phyloP scores from a whole-genome alignment of 306 rosid genomes.

The Rosa chinensis region DNA sequence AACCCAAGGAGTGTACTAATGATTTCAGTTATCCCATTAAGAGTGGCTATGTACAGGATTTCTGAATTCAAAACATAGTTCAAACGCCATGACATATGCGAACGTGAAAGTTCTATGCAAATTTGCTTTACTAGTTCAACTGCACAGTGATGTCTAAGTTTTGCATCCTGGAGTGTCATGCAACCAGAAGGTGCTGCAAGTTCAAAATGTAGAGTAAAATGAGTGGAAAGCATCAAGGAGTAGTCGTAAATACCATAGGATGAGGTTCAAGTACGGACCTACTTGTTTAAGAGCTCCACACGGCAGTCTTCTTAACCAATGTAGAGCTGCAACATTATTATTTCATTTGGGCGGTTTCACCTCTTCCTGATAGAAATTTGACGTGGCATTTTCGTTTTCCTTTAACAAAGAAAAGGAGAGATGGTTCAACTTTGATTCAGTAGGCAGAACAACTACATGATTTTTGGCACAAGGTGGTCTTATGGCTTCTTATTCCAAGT shows the following conservation, averaged over 20 bases:
- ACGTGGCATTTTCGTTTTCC: not conserved
- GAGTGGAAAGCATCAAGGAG: not conserved
- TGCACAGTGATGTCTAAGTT: slow-evolving; percentile 41
- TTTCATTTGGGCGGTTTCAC: not conserved
- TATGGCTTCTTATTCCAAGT: not conserved
- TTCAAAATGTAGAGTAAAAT: not conserved
- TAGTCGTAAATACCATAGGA: not conserved
- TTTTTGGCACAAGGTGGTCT: not conserved
- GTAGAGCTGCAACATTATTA: slow-evolving; percentile 1
- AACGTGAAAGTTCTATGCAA: slow-evolving; percentile 29
- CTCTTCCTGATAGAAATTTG: not conserved
- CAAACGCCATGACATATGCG: slow-evolving; percentile 23
- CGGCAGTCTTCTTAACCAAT: not conserved
- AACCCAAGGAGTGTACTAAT: slow-evolving; percentile 32
- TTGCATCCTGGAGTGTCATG: slow-evolving; percentile 39
- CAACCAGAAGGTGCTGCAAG: slow-evolving; percentile 46
- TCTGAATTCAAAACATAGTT: slow-evolving; percentile 24
- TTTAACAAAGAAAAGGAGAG: not conserved
- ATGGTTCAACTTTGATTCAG: not conserved
- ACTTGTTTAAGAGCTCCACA: slow-evolving; percentile 14
- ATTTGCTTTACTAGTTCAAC: slow-evolving; percentile 36
- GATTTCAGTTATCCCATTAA: slow-evolving; percentile 50
- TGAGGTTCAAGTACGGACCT: not conserved
- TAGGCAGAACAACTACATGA: not conserved
- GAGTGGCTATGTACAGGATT: slow-evolving; percentile 28